Evolutionary conservation across 768 basidiomycete genomes (phyloP).

Genomic region (Hebeloma cylindrosporum): DNA sequence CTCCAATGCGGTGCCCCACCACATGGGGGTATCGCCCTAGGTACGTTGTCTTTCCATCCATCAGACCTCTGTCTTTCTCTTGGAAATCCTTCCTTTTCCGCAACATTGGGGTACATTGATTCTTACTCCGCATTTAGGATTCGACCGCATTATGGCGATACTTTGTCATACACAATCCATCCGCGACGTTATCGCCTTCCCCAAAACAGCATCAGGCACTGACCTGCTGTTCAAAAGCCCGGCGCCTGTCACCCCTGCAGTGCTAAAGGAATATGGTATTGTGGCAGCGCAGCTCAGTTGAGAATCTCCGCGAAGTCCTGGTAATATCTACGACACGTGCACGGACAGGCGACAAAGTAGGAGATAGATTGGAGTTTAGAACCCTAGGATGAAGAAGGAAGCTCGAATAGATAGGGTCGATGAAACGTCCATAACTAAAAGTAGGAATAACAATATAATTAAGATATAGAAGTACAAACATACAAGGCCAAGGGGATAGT

Average conservation of each 20-base stretch:
- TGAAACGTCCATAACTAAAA: conserved; percentile 14
- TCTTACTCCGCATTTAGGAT: conserved; percentile 50
- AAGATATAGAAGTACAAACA: conserved; percentile 24
- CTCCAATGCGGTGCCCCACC: conserved; percentile 90
- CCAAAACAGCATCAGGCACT: conserved; percentile 81
- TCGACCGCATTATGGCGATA: conserved; percentile 91
- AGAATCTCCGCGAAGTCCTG: not conserved
- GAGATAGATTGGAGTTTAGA: conserved; percentile 1
- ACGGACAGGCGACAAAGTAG: not conserved
- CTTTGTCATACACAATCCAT: conserved; percentile 86
- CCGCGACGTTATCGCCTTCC: conserved; percentile 95
- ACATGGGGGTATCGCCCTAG: conserved; percentile 92
- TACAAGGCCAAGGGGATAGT: conserved; percentile 18
- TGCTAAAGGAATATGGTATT: conserved; percentile 67
- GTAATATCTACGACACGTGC: not conserved
- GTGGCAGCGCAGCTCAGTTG: conserved; percentile 26
- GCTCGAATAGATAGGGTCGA: conserved; percentile 8
- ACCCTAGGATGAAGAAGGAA: conserved; percentile 1
- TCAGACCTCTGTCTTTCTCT: conserved; percentile 16
- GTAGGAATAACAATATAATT: conserved; percentile 17
- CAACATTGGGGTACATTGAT: no score
- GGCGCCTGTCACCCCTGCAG: conserved; percentile 49
- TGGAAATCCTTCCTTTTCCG: no score
- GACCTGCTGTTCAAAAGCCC: conserved; percentile 93
- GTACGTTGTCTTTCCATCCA: conserved; percentile 39